These are phyloP conservation scores for Choanephora cucurbitarum DNA, from an alignment of 371 early-diverging fungal genomes.

Conservation along the genomic window DNA sequence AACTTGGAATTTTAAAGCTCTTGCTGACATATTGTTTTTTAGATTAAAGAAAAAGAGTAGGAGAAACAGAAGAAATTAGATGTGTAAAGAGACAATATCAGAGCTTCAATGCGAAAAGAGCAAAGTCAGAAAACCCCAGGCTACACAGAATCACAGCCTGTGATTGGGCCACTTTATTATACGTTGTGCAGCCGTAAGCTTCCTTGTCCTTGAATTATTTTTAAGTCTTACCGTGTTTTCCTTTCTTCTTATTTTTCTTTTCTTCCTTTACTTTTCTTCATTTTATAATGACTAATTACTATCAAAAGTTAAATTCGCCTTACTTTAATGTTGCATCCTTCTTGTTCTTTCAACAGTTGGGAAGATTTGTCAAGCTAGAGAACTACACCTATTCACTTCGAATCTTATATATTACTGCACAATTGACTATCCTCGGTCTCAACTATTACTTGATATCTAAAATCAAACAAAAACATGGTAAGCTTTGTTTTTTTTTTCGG, in stretches of 20 bases:
- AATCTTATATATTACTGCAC: slow-evolving; percentile 29
- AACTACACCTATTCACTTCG: slow-evolving; percentile 31
- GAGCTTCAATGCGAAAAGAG: no score
- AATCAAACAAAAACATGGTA: slow-evolving; percentile 44
- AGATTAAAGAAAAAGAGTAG: no score
- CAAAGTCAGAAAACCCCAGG: no score
- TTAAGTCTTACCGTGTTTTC: not conserved
- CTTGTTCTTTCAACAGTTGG: slow-evolving; percentile 38
- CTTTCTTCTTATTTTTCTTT: not conserved
- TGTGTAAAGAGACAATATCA: no score
- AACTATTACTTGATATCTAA: slow-evolving; percentile 30
- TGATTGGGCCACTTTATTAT: no score
- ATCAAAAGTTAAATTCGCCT: slow-evolving; percentile 14
- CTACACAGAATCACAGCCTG: no score
- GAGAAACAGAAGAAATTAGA: no score
- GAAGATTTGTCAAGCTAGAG: slow-evolving; percentile 32
- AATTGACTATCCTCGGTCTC: slow-evolving; percentile 29
- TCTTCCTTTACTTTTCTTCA: not conserved
- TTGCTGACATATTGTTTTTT: no score
- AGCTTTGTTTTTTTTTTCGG: not conserved
- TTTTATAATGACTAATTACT: slow-evolving; percentile 7
- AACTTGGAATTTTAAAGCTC: no score
- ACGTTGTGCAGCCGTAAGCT: no score
- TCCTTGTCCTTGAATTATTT: no score
- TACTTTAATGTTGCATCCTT: slow-evolving; percentile 38